Evolutionary conservation across 345 rosid species (phyloP).

Genomic region (Geranium brycei): DNA sequence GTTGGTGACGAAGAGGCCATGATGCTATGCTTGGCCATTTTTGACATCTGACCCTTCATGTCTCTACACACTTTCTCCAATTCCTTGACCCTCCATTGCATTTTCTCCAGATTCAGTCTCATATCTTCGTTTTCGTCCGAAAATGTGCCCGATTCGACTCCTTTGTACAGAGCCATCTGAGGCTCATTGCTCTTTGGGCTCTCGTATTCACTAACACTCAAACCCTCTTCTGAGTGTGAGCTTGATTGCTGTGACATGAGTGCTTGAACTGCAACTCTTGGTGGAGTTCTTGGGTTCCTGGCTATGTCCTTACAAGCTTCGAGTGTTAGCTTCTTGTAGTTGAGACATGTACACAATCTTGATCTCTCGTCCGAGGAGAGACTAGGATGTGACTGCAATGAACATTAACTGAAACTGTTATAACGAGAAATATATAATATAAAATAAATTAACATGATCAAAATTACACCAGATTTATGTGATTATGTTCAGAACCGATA

Average conservation of each 20-base stretch:
- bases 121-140: constrained; percentile 21
- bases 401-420: neutral
- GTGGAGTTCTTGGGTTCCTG: constrained; percentile 76
- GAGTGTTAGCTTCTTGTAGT: constrained; percentile 54
- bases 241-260: constrained; percentile 40
- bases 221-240: constrained; percentile 7
- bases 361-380: constrained; percentile 51
- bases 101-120: constrained; percentile 24
- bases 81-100: constrained; percentile 39
- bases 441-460: too few species aligned
- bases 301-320: constrained; percentile 68
- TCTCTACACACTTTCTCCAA: constrained; percentile 46
- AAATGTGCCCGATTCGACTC: constrained; percentile 14
- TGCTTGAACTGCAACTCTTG: constrained; percentile 50
- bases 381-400: constrained; percentile 54
- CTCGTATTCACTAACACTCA: neutral
- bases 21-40: constrained; percentile 21
- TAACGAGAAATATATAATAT: too few species aligned
- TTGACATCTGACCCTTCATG: constrained; percentile 47
- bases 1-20: constrained; percentile 3
- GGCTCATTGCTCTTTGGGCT: neutral
- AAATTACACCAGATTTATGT: too few species aligned
- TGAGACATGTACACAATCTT: constrained; percentile 50
- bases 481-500: too few species aligned
- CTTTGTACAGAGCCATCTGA: constrained; percentile 8